Evolutionary conservation across 129 eudicot genomes (phyloP).

Genomic region (Silybum marianum): DNA sequence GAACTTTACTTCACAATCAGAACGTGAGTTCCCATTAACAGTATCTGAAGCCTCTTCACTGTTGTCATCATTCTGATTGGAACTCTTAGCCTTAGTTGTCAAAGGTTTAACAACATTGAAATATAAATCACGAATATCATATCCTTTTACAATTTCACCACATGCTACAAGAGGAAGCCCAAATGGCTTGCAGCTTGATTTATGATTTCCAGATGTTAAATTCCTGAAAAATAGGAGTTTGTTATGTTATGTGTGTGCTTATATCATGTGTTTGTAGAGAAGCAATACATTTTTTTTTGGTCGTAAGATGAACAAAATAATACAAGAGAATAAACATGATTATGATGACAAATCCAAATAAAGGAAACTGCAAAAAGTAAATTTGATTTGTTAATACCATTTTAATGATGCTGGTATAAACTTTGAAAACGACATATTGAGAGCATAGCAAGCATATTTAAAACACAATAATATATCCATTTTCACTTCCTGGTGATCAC

Average conservation of each 20-base stretch:
- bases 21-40: slow-evolving; percentile 27
- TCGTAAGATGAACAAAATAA: neutral
- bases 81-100: slow-evolving; percentile 32
- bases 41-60: slow-evolving; percentile 39
- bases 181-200: slow-evolving; percentile 69
- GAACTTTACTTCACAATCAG: slow-evolving; percentile 54
- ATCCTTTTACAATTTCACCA: slow-evolving; percentile 56
- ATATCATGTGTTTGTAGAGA: neutral
- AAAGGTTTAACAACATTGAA: slow-evolving; percentile 61
- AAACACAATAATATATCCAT: neutral
- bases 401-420: too few species aligned
- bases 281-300: neutral
- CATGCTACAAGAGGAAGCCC: slow-evolving; percentile 87
- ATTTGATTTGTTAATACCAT: neutral
- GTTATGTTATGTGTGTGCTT: slow-evolving; percentile 1
- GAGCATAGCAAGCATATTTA: neutral
- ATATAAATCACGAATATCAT: slow-evolving; percentile 67
- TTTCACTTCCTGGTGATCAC: too few species aligned
- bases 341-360: neutral
- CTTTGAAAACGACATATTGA: too few species aligned
- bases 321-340: slow-evolving; percentile 1
- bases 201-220: slow-evolving; percentile 24
- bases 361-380: neutral
- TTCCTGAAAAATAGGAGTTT: slow-evolving; percentile 47
- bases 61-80: slow-evolving; percentile 34